Evolutionary conservation across 306 rosid genomes (phyloP), one percentile per base, ranked within the genome.

Genomic region (Prunus fruticosa): DNA sequence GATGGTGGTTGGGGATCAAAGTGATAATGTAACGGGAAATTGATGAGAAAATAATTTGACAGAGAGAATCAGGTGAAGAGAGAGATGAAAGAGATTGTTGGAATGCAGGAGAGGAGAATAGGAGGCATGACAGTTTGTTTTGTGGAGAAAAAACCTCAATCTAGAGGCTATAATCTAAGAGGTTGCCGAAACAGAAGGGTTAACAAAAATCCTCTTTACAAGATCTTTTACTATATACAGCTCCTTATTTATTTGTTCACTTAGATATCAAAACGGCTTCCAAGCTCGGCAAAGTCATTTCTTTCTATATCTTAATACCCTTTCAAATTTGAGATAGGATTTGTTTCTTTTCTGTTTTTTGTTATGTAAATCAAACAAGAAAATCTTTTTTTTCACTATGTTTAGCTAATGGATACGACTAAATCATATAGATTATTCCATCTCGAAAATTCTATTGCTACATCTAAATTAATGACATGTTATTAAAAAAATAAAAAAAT

Each of bases 151-250:
- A 60, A 16, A 6, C 12, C 69, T 60, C 77, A 25, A 11, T 73
- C 46, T 43, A 73, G 69, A 73, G 77, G 77, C 65, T 73, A 6
- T 46, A 73, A 61, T 46, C 69, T 45, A 61, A 27, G 43, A 20
- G 54, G 60, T 46, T 14, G 60, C 60, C 77, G 77, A 73, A 73
- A 45, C 68, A 73, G 60, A 61, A 61, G 69, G 77, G 77, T 22
- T 30, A 61, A 73, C 76, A 30, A 46, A 73, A 58, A 2, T 8
- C 14, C 45, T 58, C 9, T 28, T 41, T 58, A 65, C 77, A 61
- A 61, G 77, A 73, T 46, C n/a, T 18, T 73, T 73, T 61, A 73
- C 69, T 73, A 61, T 73, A 45, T 73, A 45, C 46, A 58, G 67
- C 45, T 25, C 43, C 25, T 34, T 8, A 38, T 25, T 23, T 34